phyloP scores from a whole-genome alignment of 495 filamentous ascomycete genomes.

The Lepidopterella palustris region DNA sequence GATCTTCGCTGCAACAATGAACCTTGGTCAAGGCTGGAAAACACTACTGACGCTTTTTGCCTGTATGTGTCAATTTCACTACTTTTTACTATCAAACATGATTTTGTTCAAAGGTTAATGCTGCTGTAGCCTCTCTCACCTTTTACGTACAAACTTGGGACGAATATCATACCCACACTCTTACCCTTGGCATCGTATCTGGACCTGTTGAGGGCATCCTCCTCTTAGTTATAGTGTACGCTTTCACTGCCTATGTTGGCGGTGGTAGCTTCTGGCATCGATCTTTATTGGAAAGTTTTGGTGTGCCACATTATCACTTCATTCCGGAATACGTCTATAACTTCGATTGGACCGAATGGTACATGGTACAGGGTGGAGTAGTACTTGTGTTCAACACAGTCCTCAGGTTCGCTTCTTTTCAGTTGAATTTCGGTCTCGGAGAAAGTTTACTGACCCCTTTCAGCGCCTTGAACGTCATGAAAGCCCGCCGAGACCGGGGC shows the following conservation, averaged over 20 bases:
- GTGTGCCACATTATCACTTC: slow-evolving; percentile 53
- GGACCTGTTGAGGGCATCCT: slow-evolving; percentile 94
- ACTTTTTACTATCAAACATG: background rate
- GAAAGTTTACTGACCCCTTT: background rate
- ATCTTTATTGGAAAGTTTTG: slow-evolving; percentile 64
- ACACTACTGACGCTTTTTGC: slow-evolving; percentile 81
- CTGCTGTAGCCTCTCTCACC: slow-evolving; percentile 60
- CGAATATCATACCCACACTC: slow-evolving; percentile 94
- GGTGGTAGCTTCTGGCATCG: slow-evolving; percentile 91
- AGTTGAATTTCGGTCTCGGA: too few species aligned
- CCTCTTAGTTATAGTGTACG: slow-evolving; percentile 74
- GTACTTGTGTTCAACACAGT: slow-evolving; percentile 80
- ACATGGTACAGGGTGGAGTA: slow-evolving; percentile 80
- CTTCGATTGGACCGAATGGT: slow-evolving; percentile 83
- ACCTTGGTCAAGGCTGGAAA: slow-evolving; percentile 87
- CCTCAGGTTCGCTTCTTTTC: slow-evolving; percentile 42
- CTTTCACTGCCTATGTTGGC: slow-evolving; percentile 75
- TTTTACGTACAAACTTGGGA: slow-evolving; percentile 99
- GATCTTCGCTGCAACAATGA: slow-evolving; percentile 84
- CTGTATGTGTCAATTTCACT: slow-evolving; percentile 43
- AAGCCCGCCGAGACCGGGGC: slow-evolving; percentile 63
- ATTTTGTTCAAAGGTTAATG: background rate
- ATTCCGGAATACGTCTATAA: slow-evolving; percentile 66
- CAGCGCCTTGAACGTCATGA: slow-evolving; percentile 76
- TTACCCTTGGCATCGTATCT: slow-evolving; percentile 86